Evolutionary conservation across 805 yeast genomes (phyloP), one percentile per base, ranked within the genome.

Genomic region (Maudiozyma bulderi): DNA sequence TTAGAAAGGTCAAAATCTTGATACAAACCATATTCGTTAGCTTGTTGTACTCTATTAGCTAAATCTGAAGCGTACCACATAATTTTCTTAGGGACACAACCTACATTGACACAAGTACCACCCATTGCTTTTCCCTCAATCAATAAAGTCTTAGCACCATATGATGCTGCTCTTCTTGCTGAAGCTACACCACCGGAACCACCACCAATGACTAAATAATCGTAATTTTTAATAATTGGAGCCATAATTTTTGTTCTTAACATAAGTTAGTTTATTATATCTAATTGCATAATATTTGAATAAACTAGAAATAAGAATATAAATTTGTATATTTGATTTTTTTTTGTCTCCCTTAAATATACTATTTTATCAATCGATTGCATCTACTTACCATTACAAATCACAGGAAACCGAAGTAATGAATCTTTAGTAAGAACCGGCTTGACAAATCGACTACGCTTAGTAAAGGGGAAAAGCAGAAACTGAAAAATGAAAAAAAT

Each of bases 131-230:
- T 78, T 40, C 86, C 80, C 68, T 93, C 99, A 47, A 93, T 75
- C 20, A 93, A 62, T 47, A 90, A 72, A 1, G 93, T 83, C 57
- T 88, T 87, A 29, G 95, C 95, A 29, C 99, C 99, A 58, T 90
- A 80, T 33, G 80, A 76, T 37, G 98, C 96, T 10, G 99, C 98
- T 60, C 98, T 81, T 68, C 99, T 82, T 13, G 97, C 95, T 20
- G 95, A 82, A n/a, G 99, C 96, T 43, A 93, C 97, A 57, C 99
- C 99, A 44, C 98, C 99, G 37, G 96, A 88, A 11, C 99, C 99
- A 50, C 99, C 99, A 47, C 99, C 99, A 56, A 93, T 93, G 50
- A 93, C 99, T 46, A 93, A 73, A 65, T 86, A 91, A 62, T 93
- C 89, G 74, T 81, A 93, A 65, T 87, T 91, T 50, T 60, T 73